Percentiles rank a stretch among this genome's conserved stretches.
phyloP scores from a whole-genome alignment of 306 rosid species.

The Quercus agrifolia region DNA sequence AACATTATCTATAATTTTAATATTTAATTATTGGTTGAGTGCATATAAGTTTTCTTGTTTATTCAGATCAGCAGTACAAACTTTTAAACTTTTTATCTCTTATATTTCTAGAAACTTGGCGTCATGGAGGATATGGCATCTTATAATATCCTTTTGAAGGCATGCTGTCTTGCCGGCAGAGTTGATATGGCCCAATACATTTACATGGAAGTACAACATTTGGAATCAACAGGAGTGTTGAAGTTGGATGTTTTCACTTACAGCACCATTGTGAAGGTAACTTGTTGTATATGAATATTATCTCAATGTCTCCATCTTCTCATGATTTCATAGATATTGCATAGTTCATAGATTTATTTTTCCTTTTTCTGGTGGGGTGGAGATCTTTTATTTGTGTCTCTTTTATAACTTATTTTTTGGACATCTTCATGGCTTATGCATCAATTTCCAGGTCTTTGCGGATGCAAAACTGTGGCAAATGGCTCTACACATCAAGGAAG shows the following conservation, averaged over 20 bases:
- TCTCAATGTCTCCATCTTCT: background rate
- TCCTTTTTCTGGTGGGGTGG: constrained; percentile 3
- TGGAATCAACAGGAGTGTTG: constrained; percentile 71
- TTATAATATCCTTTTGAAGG: constrained; percentile 87
- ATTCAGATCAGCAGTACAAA: constrained; percentile 20
- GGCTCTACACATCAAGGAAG: constrained; percentile 82
- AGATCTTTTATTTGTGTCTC: background rate
- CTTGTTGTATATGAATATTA: constrained; percentile 12
- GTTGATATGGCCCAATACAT: constrained; percentile 88
- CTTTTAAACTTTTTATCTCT: constrained; percentile 21
- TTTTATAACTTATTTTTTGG: constrained; percentile 6
- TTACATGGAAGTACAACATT: constrained; percentile 70
- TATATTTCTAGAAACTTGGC: constrained; percentile 62
- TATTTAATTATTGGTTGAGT: background rate
- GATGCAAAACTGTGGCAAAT: constrained; percentile 83
- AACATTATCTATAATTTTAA: background rate
- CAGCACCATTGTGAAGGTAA: constrained; percentile 95
- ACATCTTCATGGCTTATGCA: constrained; percentile 21
- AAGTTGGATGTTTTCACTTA: constrained; percentile 93
- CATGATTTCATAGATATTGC: constrained; percentile 16
- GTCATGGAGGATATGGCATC: constrained; percentile 76
- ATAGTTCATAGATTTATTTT: constrained; percentile 1
- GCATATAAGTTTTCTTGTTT: constrained; percentile 6
- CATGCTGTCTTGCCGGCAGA: constrained; percentile 89
- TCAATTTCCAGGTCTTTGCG: constrained; percentile 72